Percentiles rank a stretch among this genome's conserved stretches.
These are phyloP conservation scores for Pelargonium myrrhifolium DNA, from an alignment of 441 rosid species.

Conservation along the genomic window DNA sequence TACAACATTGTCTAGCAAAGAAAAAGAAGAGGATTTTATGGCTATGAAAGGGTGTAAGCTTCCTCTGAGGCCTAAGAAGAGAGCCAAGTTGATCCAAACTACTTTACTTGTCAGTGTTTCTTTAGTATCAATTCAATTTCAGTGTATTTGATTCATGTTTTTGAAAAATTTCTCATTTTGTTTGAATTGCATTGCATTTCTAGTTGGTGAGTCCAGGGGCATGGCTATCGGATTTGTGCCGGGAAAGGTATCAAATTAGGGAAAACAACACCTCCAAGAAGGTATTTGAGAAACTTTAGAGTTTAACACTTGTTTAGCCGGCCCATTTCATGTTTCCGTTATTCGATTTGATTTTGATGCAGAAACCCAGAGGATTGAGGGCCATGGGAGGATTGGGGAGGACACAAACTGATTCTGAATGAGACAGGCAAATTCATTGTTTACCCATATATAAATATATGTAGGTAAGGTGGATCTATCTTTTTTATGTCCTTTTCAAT, in stretches of 20 bases:
- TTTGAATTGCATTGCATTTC: no score
- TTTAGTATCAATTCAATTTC: no score
- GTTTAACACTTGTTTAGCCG: background rate
- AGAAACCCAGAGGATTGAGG: conserved; percentile 90
- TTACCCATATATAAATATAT: no score
- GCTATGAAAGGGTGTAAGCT: conserved; percentile 93
- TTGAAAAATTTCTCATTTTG: no score
- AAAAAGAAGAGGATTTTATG: conserved; percentile 89
- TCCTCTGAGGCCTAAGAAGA: conserved; percentile 78
- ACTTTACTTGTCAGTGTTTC: conserved; percentile 61
- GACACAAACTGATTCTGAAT: conserved; percentile 72
- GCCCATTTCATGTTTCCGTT: no score
- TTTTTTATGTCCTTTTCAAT: no score
- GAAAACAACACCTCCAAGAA: conserved; percentile 86
- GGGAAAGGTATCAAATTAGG: conserved; percentile 80
- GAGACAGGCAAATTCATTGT: no score
- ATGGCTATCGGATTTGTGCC: conserved; percentile 77
- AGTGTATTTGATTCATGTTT: no score
- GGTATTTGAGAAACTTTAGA: conserved; percentile 29
- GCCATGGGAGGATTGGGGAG: no score
- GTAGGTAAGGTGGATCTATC: no score
- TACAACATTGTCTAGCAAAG: conserved; percentile 65
- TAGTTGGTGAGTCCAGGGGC: conserved; percentile 89
- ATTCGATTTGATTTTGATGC: conserved; percentile 18
- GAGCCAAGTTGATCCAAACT: conserved; percentile 78